These are phyloP conservation scores for Coniochaeta pulveracea DNA, from an alignment of 2,329 filamentous ascomycete species.

Conservation along the genomic window DNA sequence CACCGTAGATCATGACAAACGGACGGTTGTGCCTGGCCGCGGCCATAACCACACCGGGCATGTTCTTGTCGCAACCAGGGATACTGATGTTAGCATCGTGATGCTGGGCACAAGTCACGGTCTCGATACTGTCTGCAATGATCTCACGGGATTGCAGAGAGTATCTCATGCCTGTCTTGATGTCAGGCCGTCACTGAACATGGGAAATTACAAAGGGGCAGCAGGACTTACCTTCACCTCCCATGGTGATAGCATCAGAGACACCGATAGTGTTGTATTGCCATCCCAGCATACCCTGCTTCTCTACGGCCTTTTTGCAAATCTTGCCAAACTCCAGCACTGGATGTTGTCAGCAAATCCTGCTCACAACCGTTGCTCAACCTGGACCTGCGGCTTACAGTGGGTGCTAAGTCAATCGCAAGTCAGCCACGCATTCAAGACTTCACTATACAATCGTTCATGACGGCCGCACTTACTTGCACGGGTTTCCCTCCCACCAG, in stretches of 20 bases:
- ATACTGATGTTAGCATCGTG: conserved; percentile 92
- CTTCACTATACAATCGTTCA: background rate
- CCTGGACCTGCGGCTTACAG: conserved; percentile 10
- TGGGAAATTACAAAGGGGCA: background rate
- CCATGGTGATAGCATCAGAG: conserved; percentile 91
- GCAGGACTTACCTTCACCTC: conserved; percentile 60
- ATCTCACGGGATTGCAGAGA: conserved; percentile 84
- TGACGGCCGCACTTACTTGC: conserved; percentile 54
- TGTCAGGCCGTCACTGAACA: background rate
- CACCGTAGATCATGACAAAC: conserved; percentile 91
- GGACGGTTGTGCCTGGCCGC: conserved; percentile 86
- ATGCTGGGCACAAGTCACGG: conserved; percentile 80
- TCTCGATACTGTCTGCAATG: conserved; percentile 91
- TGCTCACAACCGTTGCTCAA: background rate
- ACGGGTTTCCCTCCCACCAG: conserved; percentile 97
- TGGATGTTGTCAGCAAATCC: conserved; percentile 19
- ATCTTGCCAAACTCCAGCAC: conserved; percentile 80
- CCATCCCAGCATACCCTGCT: conserved; percentile 84
- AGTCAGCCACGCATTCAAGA: conserved; percentile 5
- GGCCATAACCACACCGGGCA: conserved; percentile 87
- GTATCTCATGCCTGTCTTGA: conserved; percentile 69
- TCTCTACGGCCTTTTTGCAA: conserved; percentile 70
- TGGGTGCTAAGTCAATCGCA: conserved; percentile 11
- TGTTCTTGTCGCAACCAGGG: conserved; percentile 94
- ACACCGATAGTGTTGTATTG: conserved; percentile 88